Percentiles rank a stretch among this genome's conserved stretches.
phyloP scores from a whole-genome alignment of 805 yeast genomes.

The Metschnikowia cubensis region DNA sequence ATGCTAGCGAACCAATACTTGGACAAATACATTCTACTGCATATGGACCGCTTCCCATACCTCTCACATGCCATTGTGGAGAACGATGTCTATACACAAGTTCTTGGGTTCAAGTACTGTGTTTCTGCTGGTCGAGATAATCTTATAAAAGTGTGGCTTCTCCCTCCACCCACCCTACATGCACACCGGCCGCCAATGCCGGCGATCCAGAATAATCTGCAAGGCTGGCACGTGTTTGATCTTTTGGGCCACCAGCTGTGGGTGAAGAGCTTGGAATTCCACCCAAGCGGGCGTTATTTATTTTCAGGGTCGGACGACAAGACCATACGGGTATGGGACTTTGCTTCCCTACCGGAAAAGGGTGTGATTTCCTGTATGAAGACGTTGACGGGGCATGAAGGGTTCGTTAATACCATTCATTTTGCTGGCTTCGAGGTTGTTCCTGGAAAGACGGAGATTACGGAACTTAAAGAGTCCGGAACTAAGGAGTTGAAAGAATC shows the following conservation, averaged over 20 bases:
- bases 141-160: conserved; percentile 66
- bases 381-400: conserved; percentile 62
- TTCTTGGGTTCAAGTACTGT: conserved; percentile 64
- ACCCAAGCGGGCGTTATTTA: conserved; percentile 71
- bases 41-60: conserved; percentile 28
- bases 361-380: conserved; percentile 44
- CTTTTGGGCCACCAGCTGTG: conserved; percentile 80
- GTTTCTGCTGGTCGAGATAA: conserved; percentile 81
- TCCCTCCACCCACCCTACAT: conserved; percentile 61
- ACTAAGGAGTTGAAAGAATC: too few species aligned
- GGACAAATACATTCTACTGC: conserved; percentile 40
- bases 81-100: conserved; percentile 25
- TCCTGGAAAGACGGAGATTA: conserved; percentile 6
- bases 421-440: conserved; percentile 44
- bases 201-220: conserved; percentile 45
- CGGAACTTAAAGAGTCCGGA: conserved; percentile 3
- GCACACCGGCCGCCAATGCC: conserved; percentile 58
- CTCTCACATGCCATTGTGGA: conserved; percentile 29
- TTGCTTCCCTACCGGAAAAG: conserved; percentile 36
- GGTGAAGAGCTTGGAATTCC: conserved; percentile 68
- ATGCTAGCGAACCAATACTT: conserved; percentile 42
- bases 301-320: conserved; percentile 79
- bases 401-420: conserved; percentile 62
- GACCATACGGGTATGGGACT: conserved; percentile 73
- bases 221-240: conserved; percentile 55